Evolutionary conservation across 805 yeast species (phyloP).

Genomic region (Ogataea philodendri): DNA sequence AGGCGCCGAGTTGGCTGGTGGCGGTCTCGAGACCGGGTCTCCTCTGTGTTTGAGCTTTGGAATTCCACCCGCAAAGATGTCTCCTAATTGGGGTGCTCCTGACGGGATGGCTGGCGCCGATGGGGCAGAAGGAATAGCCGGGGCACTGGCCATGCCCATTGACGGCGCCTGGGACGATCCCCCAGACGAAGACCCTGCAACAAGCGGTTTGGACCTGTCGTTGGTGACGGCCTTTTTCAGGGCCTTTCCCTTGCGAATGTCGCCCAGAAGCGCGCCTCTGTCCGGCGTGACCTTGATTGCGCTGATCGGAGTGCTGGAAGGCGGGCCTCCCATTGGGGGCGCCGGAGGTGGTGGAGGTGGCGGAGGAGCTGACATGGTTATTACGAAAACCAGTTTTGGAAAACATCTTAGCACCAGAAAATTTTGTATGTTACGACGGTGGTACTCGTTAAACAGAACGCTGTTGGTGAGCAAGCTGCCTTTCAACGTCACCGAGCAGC

Average conservation of each 20-base stretch:
- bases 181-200: constrained; percentile 37
- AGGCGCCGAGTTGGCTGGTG: constrained; percentile 25
- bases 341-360: constrained; percentile 45
- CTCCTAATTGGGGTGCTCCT: constrained; percentile 54
- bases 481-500: constrained; percentile 23
- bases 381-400: too few species aligned
- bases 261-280: constrained; percentile 67
- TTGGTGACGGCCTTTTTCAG: constrained; percentile 64
- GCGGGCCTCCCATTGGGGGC: constrained; percentile 28
- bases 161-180: constrained; percentile 14
- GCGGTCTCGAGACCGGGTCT: constrained; percentile 23
- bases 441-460: constrained; percentile 12
- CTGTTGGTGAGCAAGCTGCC: constrained; percentile 25
- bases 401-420: constrained; percentile 11
- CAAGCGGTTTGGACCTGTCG: constrained; percentile 62
- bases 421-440: constrained; percentile 12
- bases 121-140: constrained; percentile 12
- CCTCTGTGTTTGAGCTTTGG: constrained; percentile 62
- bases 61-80: constrained; percentile 74
- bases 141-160: constrained; percentile 20
- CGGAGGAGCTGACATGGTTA: constrained; percentile 44
- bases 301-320: constrained; percentile 24
- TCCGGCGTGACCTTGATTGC: constrained; percentile 33
- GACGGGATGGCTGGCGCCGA: constrained; percentile 33
- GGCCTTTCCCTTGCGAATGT: constrained; percentile 68